Percentiles rank a stretch among this genome's conserved stretches.
Conservation (phyloP, 2,329 filamentous ascomycete genomes). For the Talaromyces sp. region DNA sequence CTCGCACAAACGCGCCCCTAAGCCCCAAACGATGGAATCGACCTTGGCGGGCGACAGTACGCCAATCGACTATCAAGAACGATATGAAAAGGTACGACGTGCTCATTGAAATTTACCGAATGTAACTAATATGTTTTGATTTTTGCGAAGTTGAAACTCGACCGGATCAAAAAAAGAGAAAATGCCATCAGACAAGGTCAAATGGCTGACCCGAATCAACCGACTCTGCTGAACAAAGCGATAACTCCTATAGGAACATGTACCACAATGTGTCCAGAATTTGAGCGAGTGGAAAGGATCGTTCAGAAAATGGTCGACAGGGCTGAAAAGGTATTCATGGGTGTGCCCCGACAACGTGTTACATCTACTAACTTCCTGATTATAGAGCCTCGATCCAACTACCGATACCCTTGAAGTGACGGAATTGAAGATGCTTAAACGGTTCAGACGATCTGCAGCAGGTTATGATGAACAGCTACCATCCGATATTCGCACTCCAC, state of each 20-base stretch:
- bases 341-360: neutral
- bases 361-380: conserved; percentile 17
- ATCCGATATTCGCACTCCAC: conserved; percentile 60
- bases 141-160: conserved; percentile 44
- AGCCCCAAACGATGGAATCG: conserved; percentile 15
- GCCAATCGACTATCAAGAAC: conserved; percentile 30
- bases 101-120: neutral
- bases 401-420: conserved; percentile 33
- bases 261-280: conserved; percentile 63
- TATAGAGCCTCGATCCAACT: conserved; percentile 34
- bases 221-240: conserved; percentile 57
- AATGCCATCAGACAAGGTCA: conserved; percentile 52
- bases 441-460: conserved; percentile 60
- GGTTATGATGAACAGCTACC: conserved; percentile 62
- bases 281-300: conserved; percentile 59
- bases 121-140: conserved; percentile 1
- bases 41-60: conserved; percentile 26
- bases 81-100: conserved; percentile 35
- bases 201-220: conserved; percentile 58
- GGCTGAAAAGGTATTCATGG: conserved; percentile 52
- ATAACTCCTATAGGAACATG: conserved; percentile 62
- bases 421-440: conserved; percentile 57
- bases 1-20: conserved; percentile 8
- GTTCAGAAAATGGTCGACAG: conserved; percentile 60
- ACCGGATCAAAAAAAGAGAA: conserved; percentile 49